These are phyloP conservation scores for Rutstroemia sp. DNA, from an alignment of 2,329 filamentous ascomycete species.

Conservation along the genomic window DNA sequence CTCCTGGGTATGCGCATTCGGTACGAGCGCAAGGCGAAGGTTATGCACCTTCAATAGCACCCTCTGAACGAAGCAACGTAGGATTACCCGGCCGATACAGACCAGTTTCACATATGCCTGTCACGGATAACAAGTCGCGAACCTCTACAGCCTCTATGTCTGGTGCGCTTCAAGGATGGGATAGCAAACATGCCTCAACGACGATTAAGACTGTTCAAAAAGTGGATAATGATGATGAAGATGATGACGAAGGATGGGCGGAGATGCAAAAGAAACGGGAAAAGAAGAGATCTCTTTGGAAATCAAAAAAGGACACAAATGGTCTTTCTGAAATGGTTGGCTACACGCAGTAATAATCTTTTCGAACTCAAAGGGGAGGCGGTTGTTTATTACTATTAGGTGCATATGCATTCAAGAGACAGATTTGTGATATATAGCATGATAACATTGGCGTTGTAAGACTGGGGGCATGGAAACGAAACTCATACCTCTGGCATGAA, in stretches of 20 bases:
- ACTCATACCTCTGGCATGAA: conserved; percentile 6
- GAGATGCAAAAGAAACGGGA: conserved; percentile 64
- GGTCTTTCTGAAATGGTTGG: conserved; percentile 28
- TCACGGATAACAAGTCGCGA: conserved; percentile 28
- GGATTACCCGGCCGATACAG: conserved; percentile 86
- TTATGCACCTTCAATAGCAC: conserved; percentile 88
- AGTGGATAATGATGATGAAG: conserved; percentile 42
- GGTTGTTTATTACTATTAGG: conserved; percentile 1
- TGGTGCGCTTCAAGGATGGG: conserved; percentile 25
- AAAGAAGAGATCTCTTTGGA: conserved; percentile 61
- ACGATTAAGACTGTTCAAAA: conserved; percentile 35
- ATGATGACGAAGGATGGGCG: conserved; percentile 63
- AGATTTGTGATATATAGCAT: conserved; percentile 11
- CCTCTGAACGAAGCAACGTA: conserved; percentile 90
- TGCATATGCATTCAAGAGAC: conserved; percentile 10
- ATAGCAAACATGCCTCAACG: conserved; percentile 33
- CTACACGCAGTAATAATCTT: conserved; percentile 17
- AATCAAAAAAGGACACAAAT: conserved; percentile 44
- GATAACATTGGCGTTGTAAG: conserved; percentile 11
- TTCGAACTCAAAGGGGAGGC: conserved; percentile 4
- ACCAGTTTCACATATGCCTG: conserved; percentile 65
- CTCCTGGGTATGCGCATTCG: conserved; percentile 38
- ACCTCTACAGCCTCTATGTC: conserved; percentile 24
- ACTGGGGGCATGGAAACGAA: conserved; percentile 10
- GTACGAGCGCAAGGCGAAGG: conserved; percentile 41